These are phyloP conservation scores for Xerocomellus intermedius DNA, from an alignment of 768 basidiomycete species.

Conservation along the genomic window DNA sequence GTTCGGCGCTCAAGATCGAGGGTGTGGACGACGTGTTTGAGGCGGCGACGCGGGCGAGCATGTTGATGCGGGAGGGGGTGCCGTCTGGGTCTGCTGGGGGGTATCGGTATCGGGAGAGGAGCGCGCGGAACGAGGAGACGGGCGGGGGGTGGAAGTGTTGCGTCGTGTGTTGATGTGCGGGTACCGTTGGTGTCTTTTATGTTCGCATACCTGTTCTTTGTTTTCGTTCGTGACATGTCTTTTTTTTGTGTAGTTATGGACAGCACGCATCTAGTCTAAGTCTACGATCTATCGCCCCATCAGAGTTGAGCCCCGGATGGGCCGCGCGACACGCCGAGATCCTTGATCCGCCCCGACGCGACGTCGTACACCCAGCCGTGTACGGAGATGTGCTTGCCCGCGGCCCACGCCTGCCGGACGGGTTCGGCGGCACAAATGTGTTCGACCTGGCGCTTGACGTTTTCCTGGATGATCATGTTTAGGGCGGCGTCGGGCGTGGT, in stretches of 20 bases:
- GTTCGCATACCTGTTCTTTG: slow-evolving; percentile 1
- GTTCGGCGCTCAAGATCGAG: slow-evolving; percentile 84
- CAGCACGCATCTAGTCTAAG: slow-evolving; percentile 1
- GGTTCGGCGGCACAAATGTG: slow-evolving; percentile 47
- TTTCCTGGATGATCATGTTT: slow-evolving; percentile 53
- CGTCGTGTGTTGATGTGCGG: slow-evolving; percentile 53
- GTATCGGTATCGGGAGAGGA: slow-evolving; percentile 47
- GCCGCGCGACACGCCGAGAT: slow-evolving; percentile 48
- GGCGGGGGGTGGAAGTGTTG: slow-evolving; percentile 57
- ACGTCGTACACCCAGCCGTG: slow-evolving; percentile 80
- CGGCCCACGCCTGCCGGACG: slow-evolving; percentile 45
- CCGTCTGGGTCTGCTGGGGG: slow-evolving; percentile 55
- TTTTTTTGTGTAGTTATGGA: slow-evolving; percentile 12
- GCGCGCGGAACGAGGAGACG: slow-evolving; percentile 38
- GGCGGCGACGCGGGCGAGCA: slow-evolving; percentile 92
- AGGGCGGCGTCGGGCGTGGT: slow-evolving; percentile 39
- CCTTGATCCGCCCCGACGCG: slow-evolving; percentile 54
- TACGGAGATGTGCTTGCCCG: slow-evolving; percentile 46
- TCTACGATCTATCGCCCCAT: too few species aligned
- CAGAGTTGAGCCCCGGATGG: background rate
- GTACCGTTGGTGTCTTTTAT: background rate
- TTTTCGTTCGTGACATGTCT: background rate
- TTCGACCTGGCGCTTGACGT: slow-evolving; percentile 55
- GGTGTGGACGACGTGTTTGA: slow-evolving; percentile 98
- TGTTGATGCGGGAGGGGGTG: slow-evolving; percentile 90